A percentile compares a stretch with the other conserved stretches of the same genome.
These are phyloP conservation scores for Erodium chrysanthum DNA, from an alignment of 441 rosid species.

Conservation along the genomic window DNA sequence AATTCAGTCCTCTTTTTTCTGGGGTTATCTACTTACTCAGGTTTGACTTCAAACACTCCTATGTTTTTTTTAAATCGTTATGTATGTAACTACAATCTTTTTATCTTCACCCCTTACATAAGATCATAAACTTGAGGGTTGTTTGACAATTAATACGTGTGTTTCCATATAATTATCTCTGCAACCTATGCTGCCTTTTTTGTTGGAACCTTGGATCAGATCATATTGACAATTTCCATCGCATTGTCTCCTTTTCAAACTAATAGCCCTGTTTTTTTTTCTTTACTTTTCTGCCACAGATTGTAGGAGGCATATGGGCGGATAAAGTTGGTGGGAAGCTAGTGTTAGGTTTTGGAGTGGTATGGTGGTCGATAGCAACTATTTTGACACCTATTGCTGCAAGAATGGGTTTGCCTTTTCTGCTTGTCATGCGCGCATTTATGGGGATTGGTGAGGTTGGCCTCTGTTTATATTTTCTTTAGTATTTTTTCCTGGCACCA, in stretches of 20 bases:
- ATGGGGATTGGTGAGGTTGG: constrained; percentile 98
- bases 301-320: constrained; percentile 96
- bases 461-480: constrained; percentile 14
- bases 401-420: constrained; percentile 72
- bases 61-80: not conserved
- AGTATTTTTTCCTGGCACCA: not conserved
- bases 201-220: not conserved
- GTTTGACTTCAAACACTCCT: constrained; percentile 24
- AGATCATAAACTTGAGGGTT: not conserved
- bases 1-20: constrained; percentile 97
- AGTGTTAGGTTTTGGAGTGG: constrained; percentile 88
- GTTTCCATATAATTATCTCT: not conserved
- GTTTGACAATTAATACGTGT: not conserved
- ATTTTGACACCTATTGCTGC: constrained; percentile 96
- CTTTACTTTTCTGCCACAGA: constrained; percentile 35
- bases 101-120: not conserved
- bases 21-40: constrained; percentile 98
- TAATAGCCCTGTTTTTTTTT: not conserved
- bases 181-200: not conserved
- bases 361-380: constrained; percentile 95
- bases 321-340: constrained; percentile 88
- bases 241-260: constrained; percentile 6
- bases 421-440: constrained; percentile 82
- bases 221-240: not conserved
- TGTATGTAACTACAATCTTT: not conserved